phyloP scores from a whole-genome alignment of 306 rosid species.

The Cicer bijugum region DNA sequence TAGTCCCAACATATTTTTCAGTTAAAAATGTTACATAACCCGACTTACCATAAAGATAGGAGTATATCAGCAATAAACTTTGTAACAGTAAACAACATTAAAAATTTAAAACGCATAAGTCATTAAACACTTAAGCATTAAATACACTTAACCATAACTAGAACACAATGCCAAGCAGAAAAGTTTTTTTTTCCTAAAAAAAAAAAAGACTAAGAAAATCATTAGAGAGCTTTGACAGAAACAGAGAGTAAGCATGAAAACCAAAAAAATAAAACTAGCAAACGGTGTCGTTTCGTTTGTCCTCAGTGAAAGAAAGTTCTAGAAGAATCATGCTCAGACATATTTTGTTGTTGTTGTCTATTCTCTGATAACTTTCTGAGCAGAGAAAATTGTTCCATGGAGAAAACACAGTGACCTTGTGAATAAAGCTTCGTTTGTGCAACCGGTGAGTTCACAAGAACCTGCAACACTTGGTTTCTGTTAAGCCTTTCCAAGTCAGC shows the following conservation, averaged over 20 bases:
- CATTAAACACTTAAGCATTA: background rate
- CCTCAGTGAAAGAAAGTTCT: constrained; percentile 28
- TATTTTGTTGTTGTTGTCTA: constrained; percentile 17
- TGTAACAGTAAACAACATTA: background rate
- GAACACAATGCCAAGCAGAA: background rate
- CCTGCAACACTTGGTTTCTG: constrained; percentile 71
- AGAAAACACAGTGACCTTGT: constrained; percentile 67
- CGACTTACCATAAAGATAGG: background rate
- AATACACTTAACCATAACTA: background rate
- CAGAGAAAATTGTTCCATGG: constrained; percentile 62
- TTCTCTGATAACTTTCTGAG: constrained; percentile 45
- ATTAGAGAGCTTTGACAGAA: background rate
- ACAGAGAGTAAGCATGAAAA: background rate
- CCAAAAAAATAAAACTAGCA: background rate
- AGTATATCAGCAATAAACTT: background rate
- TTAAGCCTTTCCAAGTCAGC: constrained; percentile 61
- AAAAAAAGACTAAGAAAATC: constrained; percentile 4
- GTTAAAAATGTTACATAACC: too few relatives aligned
- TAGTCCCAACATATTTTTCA: too few relatives aligned
- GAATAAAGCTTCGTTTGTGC: constrained; percentile 70
- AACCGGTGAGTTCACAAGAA: constrained; percentile 75
- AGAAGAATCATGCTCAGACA: constrained; percentile 35
- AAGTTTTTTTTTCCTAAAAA: background rate
- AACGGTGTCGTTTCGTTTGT: background rate
- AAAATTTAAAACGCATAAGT: background rate